Evolutionary conservation across 2,329 filamentous ascomycete genomes (phyloP).

Genomic region (Monilinia polystroma): DNA sequence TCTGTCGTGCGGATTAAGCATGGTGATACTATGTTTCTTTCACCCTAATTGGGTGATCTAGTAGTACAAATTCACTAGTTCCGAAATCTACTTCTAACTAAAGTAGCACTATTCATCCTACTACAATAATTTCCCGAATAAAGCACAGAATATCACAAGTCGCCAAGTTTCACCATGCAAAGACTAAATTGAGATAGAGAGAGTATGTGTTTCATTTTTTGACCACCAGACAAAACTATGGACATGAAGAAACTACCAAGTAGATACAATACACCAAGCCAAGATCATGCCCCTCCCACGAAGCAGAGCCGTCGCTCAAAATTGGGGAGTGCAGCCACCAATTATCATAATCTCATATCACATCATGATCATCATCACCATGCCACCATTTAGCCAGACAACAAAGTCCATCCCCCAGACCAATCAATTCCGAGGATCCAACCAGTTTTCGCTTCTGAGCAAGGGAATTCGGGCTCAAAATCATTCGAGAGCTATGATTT

Average conservation of each 20-base stretch:
- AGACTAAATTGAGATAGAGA: background rate
- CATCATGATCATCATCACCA: background rate
- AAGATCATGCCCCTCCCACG: conserved; percentile 10
- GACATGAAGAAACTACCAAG: conserved; percentile 17
- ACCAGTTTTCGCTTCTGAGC: conserved; percentile 4
- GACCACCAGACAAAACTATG: conserved; percentile 13
- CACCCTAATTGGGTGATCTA: background rate
- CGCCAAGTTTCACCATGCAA: background rate
- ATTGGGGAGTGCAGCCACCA: conserved; percentile 11
- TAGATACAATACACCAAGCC: conserved; percentile 11
- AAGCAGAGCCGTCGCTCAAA: conserved; percentile 24
- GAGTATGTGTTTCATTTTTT: background rate
- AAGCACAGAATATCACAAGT: background rate
- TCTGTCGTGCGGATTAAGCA: background rate
- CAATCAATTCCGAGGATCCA: background rate
- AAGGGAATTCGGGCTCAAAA: conserved; percentile 2
- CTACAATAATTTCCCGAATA: background rate
- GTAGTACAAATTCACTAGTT: background rate
- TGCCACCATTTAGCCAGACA: conserved; percentile 11
- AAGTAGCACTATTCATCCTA: background rate
- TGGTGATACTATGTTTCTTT: background rate
- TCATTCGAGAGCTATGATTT: conserved; percentile 10
- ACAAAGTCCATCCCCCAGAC: background rate
- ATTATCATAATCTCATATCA: conserved; percentile 10
- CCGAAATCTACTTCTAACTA: background rate